A percentile compares a stretch with the other conserved stretches of the same genome.
phyloP scores from a whole-genome alignment of 805 yeast genomes.

The Candida parachauliodes region DNA sequence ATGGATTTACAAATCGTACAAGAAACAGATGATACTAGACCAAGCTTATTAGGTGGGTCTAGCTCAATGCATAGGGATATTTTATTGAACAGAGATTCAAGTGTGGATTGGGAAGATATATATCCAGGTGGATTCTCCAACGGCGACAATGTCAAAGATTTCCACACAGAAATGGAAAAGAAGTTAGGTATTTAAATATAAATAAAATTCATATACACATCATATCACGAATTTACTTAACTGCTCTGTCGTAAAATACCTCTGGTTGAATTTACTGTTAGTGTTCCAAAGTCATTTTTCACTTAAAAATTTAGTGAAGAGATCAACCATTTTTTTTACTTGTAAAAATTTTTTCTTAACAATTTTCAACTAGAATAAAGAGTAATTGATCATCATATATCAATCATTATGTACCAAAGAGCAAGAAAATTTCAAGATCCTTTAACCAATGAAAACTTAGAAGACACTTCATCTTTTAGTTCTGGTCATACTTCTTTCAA shows the following conservation, averaged over 20 bases:
- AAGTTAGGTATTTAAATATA: slow-evolving; percentile 49
- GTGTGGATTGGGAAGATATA: slow-evolving; percentile 92
- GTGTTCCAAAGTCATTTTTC: too few relatives aligned
- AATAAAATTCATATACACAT: neutral
- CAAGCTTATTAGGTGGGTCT: slow-evolving; percentile 56
- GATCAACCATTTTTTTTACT: slow-evolving; percentile 2
- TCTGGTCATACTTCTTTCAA: neutral
- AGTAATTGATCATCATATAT: too few relatives aligned
- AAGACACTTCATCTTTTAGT: slow-evolving; percentile 3
- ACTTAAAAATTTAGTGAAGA: slow-evolving; percentile 3
- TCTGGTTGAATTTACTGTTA: neutral
- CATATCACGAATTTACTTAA: too few relatives aligned
- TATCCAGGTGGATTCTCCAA: slow-evolving; percentile 55
- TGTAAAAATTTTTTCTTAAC: neutral
- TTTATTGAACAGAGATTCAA: slow-evolving; percentile 68
- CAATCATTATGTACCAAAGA: slow-evolving; percentile 7
- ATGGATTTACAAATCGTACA: slow-evolving; percentile 83
- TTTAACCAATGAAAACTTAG: slow-evolving; percentile 3
- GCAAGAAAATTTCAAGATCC: slow-evolving; percentile 8
- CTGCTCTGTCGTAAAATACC: too few relatives aligned
- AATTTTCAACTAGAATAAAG: too few relatives aligned
- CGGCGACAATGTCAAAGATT: slow-evolving; percentile 42
- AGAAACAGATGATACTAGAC: slow-evolving; percentile 68
- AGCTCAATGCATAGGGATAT: slow-evolving; percentile 71
- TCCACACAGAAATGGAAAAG: slow-evolving; percentile 74